Conservation (phyloP, 2,329 filamentous ascomycete genomes). For the Ophiocordyceps camponoti-leonardi region DNA sequence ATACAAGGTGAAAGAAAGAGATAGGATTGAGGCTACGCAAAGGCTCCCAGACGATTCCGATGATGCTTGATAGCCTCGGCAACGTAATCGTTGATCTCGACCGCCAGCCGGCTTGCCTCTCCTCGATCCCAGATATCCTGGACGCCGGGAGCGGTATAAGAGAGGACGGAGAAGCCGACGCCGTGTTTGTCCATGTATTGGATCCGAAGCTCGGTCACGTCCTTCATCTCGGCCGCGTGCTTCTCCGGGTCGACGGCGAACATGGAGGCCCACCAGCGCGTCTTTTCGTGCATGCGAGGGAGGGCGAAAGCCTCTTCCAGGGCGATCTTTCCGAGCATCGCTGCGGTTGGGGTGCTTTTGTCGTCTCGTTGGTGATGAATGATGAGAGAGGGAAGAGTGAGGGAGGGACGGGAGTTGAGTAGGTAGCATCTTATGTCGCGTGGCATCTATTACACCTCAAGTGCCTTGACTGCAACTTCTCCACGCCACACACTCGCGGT, state of each 20-base stretch:
- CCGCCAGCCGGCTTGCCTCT: slow-evolving; percentile 22
- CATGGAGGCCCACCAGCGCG: slow-evolving; percentile 41
- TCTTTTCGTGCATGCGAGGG: slow-evolving; percentile 39
- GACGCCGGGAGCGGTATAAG: slow-evolving; percentile 29
- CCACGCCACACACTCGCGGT: too few species aligned
- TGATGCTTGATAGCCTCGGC: slow-evolving; percentile 18
- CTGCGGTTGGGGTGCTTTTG: background rate
- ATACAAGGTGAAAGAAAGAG: too few species aligned
- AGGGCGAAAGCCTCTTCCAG: slow-evolving; percentile 46
- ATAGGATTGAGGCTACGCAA: slow-evolving; percentile 19
- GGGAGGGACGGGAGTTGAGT: background rate
- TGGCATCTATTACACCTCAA: too few species aligned
- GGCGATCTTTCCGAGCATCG: slow-evolving; percentile 42
- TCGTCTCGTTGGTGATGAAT: background rate
- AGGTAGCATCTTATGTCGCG: too few species aligned
- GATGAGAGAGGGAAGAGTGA: too few species aligned
- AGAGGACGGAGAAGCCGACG: slow-evolving; percentile 29
- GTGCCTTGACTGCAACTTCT: too few species aligned
- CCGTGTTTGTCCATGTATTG: slow-evolving; percentile 26
- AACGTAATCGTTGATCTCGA: slow-evolving; percentile 24
- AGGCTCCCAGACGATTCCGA: slow-evolving; percentile 26
- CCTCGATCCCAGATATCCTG: slow-evolving; percentile 25
- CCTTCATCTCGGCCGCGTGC: slow-evolving; percentile 35
- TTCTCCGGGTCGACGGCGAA: slow-evolving; percentile 42
- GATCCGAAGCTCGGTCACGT: slow-evolving; percentile 22